These are phyloP conservation scores for Aspergillus persii DNA, from an alignment of 2,329 filamentous ascomycete genomes.

Conservation along the genomic window DNA sequence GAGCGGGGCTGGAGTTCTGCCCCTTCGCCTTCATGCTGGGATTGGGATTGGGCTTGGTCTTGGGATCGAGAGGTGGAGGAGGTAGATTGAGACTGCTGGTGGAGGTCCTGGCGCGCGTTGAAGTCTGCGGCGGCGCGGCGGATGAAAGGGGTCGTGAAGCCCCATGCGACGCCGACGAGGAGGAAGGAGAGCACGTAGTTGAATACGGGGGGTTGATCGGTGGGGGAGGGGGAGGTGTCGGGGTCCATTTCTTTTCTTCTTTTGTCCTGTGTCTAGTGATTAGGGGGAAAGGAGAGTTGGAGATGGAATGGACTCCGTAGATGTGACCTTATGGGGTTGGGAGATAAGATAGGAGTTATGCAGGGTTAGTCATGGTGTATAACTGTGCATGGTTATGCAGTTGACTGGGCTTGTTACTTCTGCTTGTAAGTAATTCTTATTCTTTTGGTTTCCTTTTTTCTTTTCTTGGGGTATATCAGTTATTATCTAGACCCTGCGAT, in stretches of 20 bases:
- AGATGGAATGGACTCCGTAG: background rate
- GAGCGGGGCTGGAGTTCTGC: slow-evolving; percentile 1
- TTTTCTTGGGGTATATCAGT: no score
- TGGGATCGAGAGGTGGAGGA: background rate
- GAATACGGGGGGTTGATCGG: slow-evolving; percentile 48
- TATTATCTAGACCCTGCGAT: no score
- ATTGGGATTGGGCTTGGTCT: background rate
- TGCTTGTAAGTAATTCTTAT: no score
- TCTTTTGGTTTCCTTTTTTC: no score
- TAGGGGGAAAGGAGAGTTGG: background rate
- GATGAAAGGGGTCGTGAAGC: slow-evolving; percentile 89
- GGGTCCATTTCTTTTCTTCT: slow-evolving; percentile 18
- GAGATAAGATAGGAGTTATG: background rate
- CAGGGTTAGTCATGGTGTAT: background rate
- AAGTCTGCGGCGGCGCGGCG: slow-evolving; percentile 77
- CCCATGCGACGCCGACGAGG: slow-evolving; percentile 89
- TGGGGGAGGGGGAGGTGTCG: slow-evolving; percentile 13
- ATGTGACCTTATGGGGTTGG: background rate
- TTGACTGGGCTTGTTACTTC: no score
- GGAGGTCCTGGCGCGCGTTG: slow-evolving; percentile 52
- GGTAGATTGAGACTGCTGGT: slow-evolving; percentile 11
- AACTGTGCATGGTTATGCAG: no score
- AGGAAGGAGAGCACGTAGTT: slow-evolving; percentile 89
- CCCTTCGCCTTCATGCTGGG: background rate
- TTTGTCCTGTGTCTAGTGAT: background rate